Conservation (phyloP, 2,329 filamentous ascomycete species). For the Botrytis hyacinthi region DNA sequence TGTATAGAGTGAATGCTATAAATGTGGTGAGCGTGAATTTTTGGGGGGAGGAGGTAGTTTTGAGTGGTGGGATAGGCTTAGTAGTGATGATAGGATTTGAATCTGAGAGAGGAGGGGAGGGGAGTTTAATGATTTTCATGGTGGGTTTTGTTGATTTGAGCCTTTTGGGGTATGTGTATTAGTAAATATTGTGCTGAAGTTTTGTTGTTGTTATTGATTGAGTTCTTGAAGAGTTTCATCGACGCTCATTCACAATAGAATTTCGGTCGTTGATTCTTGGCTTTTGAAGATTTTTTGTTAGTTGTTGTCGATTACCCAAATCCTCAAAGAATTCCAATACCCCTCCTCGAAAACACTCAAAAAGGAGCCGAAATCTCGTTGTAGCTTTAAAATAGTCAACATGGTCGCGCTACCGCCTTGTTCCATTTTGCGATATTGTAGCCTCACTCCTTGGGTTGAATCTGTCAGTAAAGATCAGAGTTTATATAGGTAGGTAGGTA, state of each 20-base stretch:
- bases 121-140: too few species aligned
- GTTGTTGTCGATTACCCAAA: neutral
- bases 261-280: neutral
- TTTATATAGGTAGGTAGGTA: neutral
- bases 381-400: neutral
- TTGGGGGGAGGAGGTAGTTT: too few species aligned
- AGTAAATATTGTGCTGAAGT: too few species aligned
- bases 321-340: neutral
- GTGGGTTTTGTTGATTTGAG: neutral
- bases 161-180: too few species aligned
- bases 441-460: too few species aligned
- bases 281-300: neutral
- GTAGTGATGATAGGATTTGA: too few species aligned
- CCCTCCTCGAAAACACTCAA: neutral
- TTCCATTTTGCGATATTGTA: neutral
- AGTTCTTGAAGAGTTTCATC: too few species aligned
- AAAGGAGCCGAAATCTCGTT: accelerated
- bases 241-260: neutral
- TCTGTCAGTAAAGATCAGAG: neutral
- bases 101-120: too few species aligned
- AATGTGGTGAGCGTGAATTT: too few species aligned
- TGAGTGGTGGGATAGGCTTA: too few species aligned
- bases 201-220: too few species aligned
- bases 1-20: too few species aligned
- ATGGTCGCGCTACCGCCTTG: accelerated